phyloP scores from a whole-genome alignment of 2,329 filamentous ascomycete genomes.

The Ophioceras dolichostomum region DNA sequence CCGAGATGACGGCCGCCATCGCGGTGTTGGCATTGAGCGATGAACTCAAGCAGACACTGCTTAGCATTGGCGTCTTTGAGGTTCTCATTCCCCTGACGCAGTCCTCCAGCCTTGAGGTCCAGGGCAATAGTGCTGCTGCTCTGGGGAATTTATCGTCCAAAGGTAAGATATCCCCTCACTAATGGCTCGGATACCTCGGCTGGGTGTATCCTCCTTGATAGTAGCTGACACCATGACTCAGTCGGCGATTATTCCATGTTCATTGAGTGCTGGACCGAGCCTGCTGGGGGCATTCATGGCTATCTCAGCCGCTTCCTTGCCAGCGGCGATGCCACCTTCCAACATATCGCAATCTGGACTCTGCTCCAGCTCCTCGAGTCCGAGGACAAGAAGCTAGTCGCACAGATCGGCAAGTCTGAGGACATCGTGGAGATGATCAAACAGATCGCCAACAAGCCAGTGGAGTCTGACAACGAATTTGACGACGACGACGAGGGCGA shows the following conservation, averaged over 20 bases:
- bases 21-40: constrained; percentile 92
- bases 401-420: constrained; percentile 76
- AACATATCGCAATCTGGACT: constrained; percentile 99
- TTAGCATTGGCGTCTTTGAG: constrained; percentile 90
- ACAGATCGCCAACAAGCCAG: constrained; percentile 76
- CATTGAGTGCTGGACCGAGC: constrained; percentile 84
- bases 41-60: constrained; percentile 81
- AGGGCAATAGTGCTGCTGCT: constrained; percentile 94
- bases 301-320: constrained; percentile 88
- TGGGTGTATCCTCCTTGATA: not conserved
- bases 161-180: too few species aligned
- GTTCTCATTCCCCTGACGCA: constrained; percentile 91
- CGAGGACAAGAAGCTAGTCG: constrained; percentile 80
- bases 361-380: constrained; percentile 91
- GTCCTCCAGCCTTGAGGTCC: constrained; percentile 92
- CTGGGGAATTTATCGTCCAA: constrained; percentile 94
- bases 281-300: constrained; percentile 87
- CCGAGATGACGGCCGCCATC: constrained; percentile 99
- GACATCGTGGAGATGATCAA: constrained; percentile 89
- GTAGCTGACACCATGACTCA: constrained; percentile 26
- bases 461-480: constrained; percentile 77
- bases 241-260: constrained; percentile 97
- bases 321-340: constrained; percentile 92
- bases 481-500: constrained; percentile 88
- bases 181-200: too few species aligned